Percentiles rank a stretch among this genome's conserved stretches.
Conservation (phyloP, 1,284 basidiomycete genomes). For the Trametes sp. region DNA sequence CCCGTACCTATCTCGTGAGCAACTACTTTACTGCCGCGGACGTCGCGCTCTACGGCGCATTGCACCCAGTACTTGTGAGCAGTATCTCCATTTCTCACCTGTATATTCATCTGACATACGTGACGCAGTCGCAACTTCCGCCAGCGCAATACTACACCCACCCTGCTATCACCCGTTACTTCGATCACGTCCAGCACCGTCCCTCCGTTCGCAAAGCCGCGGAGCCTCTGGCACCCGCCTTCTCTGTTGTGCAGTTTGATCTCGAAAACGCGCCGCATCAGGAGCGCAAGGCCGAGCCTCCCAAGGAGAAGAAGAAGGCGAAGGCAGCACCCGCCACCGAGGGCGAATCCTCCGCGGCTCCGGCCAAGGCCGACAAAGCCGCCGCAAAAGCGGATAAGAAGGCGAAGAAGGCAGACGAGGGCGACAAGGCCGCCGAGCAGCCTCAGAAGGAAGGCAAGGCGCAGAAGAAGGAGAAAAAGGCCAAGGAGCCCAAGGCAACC, state of each 20-base stretch:
- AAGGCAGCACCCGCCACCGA: conserved; percentile 42
- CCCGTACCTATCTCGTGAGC: conserved; percentile 83
- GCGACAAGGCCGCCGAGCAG: conserved; percentile 37
- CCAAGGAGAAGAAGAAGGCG: conserved; percentile 87
- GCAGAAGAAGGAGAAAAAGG: conserved; percentile 59
- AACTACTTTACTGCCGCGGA: conserved; percentile 89
- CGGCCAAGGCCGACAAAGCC: conserved; percentile 30
- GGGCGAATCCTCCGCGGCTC: conserved; percentile 30
- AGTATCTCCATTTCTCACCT: too few species aligned
- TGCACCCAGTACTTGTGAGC: conserved; percentile 82
- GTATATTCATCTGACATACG: not conserved
- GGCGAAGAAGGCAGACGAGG: conserved; percentile 38
- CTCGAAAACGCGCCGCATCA: conserved; percentile 76
- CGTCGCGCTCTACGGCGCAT: conserved; percentile 82
- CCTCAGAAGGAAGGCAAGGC: conserved; percentile 39
- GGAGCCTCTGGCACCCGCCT: conserved; percentile 60
- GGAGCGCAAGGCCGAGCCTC: conserved; percentile 75
- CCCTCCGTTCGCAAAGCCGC: conserved; percentile 66
- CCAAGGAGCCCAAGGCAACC: conserved; percentile 52
- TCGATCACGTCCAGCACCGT: conserved; percentile 88
- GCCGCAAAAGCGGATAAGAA: conserved; percentile 41
- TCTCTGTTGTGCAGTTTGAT: conserved; percentile 73
- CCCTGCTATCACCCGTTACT: conserved; percentile 90
- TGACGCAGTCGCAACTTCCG: conserved; percentile 66
- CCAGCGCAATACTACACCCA: conserved; percentile 75